Conservation (phyloP, 1,139 yeast species). For the Yamadazyma friedrichii region DNA sequence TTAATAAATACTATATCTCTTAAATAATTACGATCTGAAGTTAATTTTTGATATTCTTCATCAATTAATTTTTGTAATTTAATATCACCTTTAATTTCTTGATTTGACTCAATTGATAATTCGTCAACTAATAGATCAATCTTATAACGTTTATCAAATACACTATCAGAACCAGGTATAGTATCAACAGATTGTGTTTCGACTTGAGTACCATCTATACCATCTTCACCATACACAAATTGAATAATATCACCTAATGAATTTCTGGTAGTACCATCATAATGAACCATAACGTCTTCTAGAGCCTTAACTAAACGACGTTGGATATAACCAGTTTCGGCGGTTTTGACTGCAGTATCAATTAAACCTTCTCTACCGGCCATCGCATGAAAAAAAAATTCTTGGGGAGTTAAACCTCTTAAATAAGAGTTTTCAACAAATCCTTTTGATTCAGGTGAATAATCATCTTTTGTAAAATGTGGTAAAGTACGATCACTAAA, state of each 20-base stretch:
- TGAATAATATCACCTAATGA: slow-evolving; percentile 95
- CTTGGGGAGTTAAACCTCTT: slow-evolving; percentile 98
- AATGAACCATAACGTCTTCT: slow-evolving; percentile 98
- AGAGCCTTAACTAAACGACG: slow-evolving; percentile 98
- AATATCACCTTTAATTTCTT: slow-evolving; percentile 88
- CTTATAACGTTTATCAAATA: slow-evolving; percentile 81
- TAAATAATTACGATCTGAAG: slow-evolving; percentile 73
- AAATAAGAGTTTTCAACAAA: slow-evolving; percentile 96
- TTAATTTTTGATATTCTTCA: slow-evolving; percentile 76
- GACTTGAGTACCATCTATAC: slow-evolving; percentile 96
- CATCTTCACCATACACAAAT: slow-evolving; percentile 98
- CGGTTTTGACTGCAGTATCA: slow-evolving; percentile 98
- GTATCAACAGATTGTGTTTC: slow-evolving; percentile 97
- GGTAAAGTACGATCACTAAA: slow-evolving; percentile 95
- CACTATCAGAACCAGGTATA: slow-evolving; percentile 85
- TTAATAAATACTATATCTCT: slow-evolving; percentile 81
- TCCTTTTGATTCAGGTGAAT: slow-evolving; percentile 97
- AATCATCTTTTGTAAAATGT: slow-evolving; percentile 97
- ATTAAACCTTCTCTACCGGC: slow-evolving; percentile 99
- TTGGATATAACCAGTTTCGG: slow-evolving; percentile 98
- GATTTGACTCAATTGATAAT: slow-evolving; percentile 77
- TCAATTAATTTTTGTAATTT: slow-evolving; percentile 79
- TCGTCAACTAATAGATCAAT: slow-evolving; percentile 79
- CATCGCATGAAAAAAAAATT: slow-evolving; percentile 99
- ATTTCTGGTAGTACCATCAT: slow-evolving; percentile 97